These are phyloP conservation scores for Neofusicoccum laricinum DNA, from an alignment of 2,329 filamentous ascomycete genomes.

Conservation along the genomic window DNA sequence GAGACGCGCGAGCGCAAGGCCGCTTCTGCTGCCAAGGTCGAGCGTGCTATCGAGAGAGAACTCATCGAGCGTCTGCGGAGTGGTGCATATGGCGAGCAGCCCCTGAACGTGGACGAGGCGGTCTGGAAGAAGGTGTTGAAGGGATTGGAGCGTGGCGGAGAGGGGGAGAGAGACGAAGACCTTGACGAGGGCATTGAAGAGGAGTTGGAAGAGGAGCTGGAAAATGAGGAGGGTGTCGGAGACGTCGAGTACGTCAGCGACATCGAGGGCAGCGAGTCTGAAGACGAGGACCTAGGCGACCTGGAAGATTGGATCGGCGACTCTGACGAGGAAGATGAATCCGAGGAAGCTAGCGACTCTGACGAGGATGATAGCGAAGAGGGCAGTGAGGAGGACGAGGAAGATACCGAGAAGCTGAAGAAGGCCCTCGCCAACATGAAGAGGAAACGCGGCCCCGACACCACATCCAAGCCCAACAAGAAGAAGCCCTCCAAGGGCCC, in stretches of 20 bases:
- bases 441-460: conserved; percentile 53
- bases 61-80: conserved; percentile 86
- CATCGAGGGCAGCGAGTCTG: conserved; percentile 70
- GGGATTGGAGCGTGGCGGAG: conserved; percentile 82
- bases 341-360: conserved; percentile 54
- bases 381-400: conserved; percentile 55
- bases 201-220: conserved; percentile 64
- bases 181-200: conserved; percentile 82
- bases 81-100: conserved; percentile 85
- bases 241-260: conserved; percentile 93
- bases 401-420: conserved; percentile 58
- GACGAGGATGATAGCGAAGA: conserved; percentile 45
- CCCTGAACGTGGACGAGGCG: conserved; percentile 88
- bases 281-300: conserved; percentile 68
- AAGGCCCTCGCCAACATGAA: conserved; percentile 53
- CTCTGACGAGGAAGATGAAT: conserved; percentile 56
- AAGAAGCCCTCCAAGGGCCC: conserved; percentile 54
- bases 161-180: conserved; percentile 80
- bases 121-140: conserved; percentile 98
- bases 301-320: conserved; percentile 91
- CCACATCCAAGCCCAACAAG: conserved; percentile 56
- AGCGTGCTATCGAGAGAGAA: conserved; percentile 92
- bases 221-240: conserved; percentile 64
- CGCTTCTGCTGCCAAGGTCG: conserved; percentile 74
- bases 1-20: conserved; percentile 50